Percentiles rank a stretch among this genome's conserved stretches.
Evolutionary conservation across 495 filamentous ascomycete species (phyloP).

Genomic region (Penicillium chermesinum): DNA sequence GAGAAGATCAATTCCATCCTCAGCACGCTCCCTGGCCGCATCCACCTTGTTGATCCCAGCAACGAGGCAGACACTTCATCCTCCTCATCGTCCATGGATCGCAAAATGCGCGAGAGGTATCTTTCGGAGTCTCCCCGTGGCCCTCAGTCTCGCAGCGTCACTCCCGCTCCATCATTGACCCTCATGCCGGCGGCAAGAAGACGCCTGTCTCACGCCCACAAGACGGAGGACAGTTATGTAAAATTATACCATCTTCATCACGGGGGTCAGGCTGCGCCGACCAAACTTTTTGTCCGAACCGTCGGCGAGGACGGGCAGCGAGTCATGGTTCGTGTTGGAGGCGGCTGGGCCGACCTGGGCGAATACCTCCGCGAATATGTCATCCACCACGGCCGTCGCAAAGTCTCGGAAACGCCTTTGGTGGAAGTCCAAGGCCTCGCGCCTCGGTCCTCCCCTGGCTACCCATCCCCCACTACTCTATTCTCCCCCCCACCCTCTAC

Average conservation of each 20-base stretch:
- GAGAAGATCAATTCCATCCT: conserved; percentile 82
- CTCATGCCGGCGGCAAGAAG: conserved; percentile 55
- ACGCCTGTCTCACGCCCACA: conserved; percentile 28
- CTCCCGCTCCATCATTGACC: conserved; percentile 64
- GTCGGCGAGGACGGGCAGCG: conserved; percentile 87
- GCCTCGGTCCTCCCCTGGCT: conserved; percentile 30
- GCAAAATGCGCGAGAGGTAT: conserved; percentile 27
- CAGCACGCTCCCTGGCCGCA: conserved; percentile 70
- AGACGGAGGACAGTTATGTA: conserved; percentile 56
- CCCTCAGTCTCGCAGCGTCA: conserved; percentile 35
- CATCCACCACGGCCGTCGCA: conserved; percentile 67
- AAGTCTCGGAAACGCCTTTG: conserved; percentile 37
- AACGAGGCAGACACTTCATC: conserved; percentile 28
- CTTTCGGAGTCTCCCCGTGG: conserved; percentile 36
- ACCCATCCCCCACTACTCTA: conserved; percentile 25
- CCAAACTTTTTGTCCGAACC: conserved; percentile 87
- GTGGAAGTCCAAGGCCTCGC: conserved; percentile 41
- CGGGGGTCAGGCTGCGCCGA: conserved; percentile 71
- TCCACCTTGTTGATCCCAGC: conserved; percentile 54
- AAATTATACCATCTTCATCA: conserved; percentile 92
- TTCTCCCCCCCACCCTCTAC: conserved; percentile 15
- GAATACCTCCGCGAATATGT: conserved; percentile 95
- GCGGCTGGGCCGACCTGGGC: conserved; percentile 91
- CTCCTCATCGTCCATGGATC: conserved; percentile 35
- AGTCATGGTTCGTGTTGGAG: conserved; percentile 95